phyloP scores from a whole-genome alignment of 192 early-diverging fungal species.

The Coemansia reversa region DNA sequence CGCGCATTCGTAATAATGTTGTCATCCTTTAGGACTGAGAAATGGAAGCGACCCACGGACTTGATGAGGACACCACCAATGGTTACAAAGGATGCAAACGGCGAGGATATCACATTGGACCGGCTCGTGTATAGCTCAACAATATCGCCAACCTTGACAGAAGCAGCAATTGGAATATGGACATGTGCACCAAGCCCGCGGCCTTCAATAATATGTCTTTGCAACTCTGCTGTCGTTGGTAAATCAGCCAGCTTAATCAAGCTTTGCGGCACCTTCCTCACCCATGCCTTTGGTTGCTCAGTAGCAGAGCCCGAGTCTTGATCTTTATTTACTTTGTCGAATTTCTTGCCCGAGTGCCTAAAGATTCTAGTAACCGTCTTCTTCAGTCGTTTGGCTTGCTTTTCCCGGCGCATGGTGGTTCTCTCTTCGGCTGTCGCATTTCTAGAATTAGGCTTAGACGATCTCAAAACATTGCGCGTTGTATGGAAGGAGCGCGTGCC shows the following conservation, averaged over 20 bases:
- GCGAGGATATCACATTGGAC: background rate
- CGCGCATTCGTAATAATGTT: conserved; percentile 19
- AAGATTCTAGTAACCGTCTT: too few relatives aligned
- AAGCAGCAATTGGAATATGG: conserved; percentile 28
- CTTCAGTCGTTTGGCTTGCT: background rate
- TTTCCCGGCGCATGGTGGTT: background rate
- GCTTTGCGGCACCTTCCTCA: conserved; percentile 2
- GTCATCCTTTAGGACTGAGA: conserved; percentile 5
- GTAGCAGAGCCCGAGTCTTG: too few relatives aligned
- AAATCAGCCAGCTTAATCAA: conserved; percentile 11
- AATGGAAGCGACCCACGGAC: conserved; percentile 46
- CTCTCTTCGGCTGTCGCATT: background rate
- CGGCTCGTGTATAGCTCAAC: conserved; percentile 27
- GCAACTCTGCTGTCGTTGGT: conserved; percentile 9
- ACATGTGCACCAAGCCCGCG: conserved; percentile 3
- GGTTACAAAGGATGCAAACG: background rate
- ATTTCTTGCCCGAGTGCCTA: too few relatives aligned
- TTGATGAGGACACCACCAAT: conserved; percentile 30
- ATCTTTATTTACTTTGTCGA: too few relatives aligned
- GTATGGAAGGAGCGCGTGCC: conserved; percentile 35
- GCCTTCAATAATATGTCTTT: conserved; percentile 17
- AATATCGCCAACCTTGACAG: conserved; percentile 41
- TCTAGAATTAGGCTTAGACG: background rate
- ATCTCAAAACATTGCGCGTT: background rate
- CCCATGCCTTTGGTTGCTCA: background rate